Evolutionary conservation across 148 eudicot species (phyloP).

Genomic region (Gaultheria prostrata): DNA sequence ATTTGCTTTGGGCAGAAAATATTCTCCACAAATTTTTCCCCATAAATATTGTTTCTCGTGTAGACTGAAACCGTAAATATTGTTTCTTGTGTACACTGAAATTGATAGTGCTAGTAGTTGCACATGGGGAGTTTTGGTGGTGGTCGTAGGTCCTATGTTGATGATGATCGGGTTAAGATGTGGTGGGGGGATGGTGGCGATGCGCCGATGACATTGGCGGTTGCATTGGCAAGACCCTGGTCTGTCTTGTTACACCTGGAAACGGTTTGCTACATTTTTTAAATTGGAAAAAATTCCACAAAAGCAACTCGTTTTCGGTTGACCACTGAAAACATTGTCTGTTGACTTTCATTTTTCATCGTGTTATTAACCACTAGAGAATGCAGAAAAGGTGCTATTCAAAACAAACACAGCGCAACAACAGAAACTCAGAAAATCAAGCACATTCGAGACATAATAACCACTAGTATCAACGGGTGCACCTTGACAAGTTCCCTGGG

Average conservation of each 20-base stretch:
- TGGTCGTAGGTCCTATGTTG: background rate
- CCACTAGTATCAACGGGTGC: slow-evolving; percentile 7
- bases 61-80: background rate
- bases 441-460: slow-evolving; percentile 9
- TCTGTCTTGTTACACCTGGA: background rate
- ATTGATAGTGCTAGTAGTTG: background rate
- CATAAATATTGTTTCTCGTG: background rate
- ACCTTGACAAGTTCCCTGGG: slow-evolving; percentile 76
- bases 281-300: background rate
- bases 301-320: background rate
- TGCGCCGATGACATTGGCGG: background rate
- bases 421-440: background rate
- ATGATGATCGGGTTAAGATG: background rate
- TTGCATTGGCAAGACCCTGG: background rate
- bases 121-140: background rate
- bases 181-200: background rate
- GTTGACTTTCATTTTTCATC: background rate
- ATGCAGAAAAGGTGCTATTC: background rate
- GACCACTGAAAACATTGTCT: background rate
- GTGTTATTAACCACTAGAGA: background rate
- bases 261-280: background rate
- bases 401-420: background rate
- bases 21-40: background rate
- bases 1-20: background rate
- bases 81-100: background rate